Evolutionary conservation across 345 rosid species (phyloP).

Genomic region (Euphorbia pulcherrima): DNA sequence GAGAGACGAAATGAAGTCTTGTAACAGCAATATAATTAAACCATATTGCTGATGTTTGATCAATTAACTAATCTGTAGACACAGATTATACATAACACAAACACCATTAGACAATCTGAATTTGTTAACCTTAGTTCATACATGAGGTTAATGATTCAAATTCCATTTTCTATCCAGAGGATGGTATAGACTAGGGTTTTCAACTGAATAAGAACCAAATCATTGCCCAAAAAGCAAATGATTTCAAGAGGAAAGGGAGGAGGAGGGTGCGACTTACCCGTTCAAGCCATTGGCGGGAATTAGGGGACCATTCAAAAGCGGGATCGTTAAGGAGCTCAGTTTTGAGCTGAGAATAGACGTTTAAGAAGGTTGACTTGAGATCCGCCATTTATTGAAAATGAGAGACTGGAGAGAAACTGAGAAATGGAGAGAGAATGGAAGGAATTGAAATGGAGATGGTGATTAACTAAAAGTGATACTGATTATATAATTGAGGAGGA

Average conservation of each 20-base stretch:
- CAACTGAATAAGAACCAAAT: too few species aligned
- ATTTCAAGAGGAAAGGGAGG: not conserved
- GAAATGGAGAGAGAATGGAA: not conserved
- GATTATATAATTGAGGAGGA: not conserved
- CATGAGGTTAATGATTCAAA: too few species aligned
- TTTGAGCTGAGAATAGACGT: conserved; percentile 56
- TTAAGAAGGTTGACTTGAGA: conserved; percentile 60
- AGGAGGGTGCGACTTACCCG: conserved; percentile 33
- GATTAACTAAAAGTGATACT: too few species aligned
- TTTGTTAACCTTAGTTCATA: too few species aligned
- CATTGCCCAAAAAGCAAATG: not conserved
- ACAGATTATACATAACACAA: too few species aligned
- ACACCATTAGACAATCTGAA: too few species aligned
- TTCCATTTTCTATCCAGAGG: too few species aligned
- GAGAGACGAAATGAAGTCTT: too few species aligned
- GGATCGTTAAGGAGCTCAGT: conserved; percentile 75
- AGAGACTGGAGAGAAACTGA: not conserved
- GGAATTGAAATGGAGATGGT: not conserved
- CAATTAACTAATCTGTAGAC: too few species aligned
- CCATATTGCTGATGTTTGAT: too few species aligned
- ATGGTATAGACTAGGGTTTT: too few species aligned
- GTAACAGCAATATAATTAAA: too few species aligned
- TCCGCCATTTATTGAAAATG: conserved; percentile 48
- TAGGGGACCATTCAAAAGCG: conserved; percentile 71
- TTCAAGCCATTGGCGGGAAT: conserved; percentile 78